phyloP scores from a whole-genome alignment of 2,329 filamentous ascomycete species.

The Dactylellina sp. region DNA sequence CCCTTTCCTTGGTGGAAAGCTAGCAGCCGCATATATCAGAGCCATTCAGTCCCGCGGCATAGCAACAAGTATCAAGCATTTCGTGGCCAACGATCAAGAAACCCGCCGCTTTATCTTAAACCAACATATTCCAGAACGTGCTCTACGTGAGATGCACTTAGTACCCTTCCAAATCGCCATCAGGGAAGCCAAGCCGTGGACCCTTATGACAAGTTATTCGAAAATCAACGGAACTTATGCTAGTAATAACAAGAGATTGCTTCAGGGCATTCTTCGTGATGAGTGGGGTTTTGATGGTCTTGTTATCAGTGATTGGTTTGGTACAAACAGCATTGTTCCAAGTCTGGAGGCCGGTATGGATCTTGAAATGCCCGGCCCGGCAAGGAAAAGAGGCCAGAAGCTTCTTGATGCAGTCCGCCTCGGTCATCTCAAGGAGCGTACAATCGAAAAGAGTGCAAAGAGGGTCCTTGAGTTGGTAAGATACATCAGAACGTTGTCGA shows the following conservation, averaged over 20 bases:
- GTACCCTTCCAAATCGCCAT: conserved; percentile 72
- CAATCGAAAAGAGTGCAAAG: conserved; percentile 61
- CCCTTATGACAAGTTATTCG: conserved; percentile 73
- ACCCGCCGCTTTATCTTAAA: conserved; percentile 71
- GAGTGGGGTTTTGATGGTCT: conserved; percentile 72
- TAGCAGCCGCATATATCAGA: conserved; percentile 69
- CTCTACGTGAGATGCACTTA: conserved; percentile 71
- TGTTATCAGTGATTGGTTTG: conserved; percentile 72
- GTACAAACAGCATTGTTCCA: conserved; percentile 61
- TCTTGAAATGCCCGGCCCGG: conserved; percentile 64
- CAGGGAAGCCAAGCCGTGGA: conserved; percentile 67
- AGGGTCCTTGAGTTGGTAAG: conserved; percentile 62
- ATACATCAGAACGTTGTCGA: background rate
- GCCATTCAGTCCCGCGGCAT: conserved; percentile 71
- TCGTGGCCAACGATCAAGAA: conserved; percentile 73
- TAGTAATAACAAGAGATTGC: conserved; percentile 68
- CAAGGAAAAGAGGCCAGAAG: conserved; percentile 60
- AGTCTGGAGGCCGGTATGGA: conserved; percentile 62
- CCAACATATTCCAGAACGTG: conserved; percentile 69
- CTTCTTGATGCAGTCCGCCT: conserved; percentile 61
- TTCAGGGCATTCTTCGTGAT: conserved; percentile 68
- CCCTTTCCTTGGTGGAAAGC: conserved; percentile 70
- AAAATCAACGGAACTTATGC: conserved; percentile 71
- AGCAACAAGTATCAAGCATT: conserved; percentile 72
- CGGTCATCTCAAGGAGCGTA: conserved; percentile 60